A percentile compares a stretch with the other conserved stretches of the same genome.
Evolutionary conservation across 2,329 filamentous ascomycete species (phyloP).

Genomic region (Cladosporium sp.): DNA sequence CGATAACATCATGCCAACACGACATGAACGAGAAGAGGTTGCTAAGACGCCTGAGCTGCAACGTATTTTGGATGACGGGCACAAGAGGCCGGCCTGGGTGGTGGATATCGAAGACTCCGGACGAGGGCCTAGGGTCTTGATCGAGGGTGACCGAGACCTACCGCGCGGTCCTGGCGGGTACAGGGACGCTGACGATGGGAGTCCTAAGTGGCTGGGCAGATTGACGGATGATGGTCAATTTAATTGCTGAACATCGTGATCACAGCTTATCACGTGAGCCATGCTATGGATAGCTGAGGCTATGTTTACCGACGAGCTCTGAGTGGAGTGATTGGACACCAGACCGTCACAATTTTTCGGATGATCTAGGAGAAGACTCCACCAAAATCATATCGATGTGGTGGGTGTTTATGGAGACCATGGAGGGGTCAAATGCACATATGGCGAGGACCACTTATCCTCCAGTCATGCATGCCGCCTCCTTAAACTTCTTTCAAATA

Average conservation of each 20-base stretch:
- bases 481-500: not conserved
- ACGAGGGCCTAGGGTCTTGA: constrained; percentile 21
- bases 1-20: constrained; percentile 16
- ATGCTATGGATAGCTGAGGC: not conserved
- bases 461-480: not conserved
- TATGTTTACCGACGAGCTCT: not conserved
- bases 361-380: not conserved
- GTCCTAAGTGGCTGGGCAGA: constrained; percentile 8
- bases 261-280: not conserved
- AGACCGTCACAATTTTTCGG: not conserved
- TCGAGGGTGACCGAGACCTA: constrained; percentile 20
- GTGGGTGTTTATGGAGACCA: not conserved
- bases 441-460: not conserved
- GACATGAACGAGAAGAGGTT: not conserved
- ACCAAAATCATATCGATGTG: not conserved
- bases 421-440: not conserved
- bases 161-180: constrained; percentile 3
- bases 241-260: not conserved
- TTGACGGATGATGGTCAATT: not conserved
- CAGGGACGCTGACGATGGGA: not conserved
- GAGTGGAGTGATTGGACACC: not conserved
- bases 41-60: constrained; percentile 6
- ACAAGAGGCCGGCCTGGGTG: constrained; percentile 19
- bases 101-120: constrained; percentile 20
- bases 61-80: not conserved